phyloP scores from a whole-genome alignment of 2,329 filamentous ascomycete genomes.

The Penicillium sp. region DNA sequence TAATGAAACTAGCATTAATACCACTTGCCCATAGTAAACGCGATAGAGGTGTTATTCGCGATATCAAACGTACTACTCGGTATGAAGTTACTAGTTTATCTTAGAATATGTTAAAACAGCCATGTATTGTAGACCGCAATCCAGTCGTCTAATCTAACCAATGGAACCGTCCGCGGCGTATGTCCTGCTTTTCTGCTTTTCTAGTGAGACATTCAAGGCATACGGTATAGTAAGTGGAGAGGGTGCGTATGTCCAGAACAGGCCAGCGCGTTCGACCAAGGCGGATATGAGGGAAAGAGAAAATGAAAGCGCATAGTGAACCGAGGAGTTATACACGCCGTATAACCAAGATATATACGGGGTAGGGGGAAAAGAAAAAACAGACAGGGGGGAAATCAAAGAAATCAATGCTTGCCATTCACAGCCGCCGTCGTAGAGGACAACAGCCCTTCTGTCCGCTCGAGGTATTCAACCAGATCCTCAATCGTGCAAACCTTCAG shows the following conservation, averaged over 20 bases:
- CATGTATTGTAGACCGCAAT: background rate
- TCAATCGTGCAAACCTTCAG: constrained; percentile 96
- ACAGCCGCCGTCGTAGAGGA: constrained; percentile 22
- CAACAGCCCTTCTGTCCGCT: constrained; percentile 68
- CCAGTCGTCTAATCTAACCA: constrained; percentile 4
- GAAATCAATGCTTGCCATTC: constrained; percentile 43
- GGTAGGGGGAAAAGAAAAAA: constrained; percentile 5
- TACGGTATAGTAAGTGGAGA: background rate
- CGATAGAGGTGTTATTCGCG: background rate
- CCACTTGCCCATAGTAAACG: background rate
- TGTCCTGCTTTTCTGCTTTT: background rate
- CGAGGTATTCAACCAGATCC: constrained; percentile 79
- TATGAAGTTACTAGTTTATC: too few relatives aligned
- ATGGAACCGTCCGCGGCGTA: background rate
- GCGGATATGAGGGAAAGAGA: background rate
- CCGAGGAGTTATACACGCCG: background rate
- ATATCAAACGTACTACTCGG: too few relatives aligned
- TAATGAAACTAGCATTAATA: background rate
- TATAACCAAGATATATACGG: background rate
- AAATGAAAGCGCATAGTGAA: background rate
- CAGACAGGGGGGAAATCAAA: constrained; percentile 2
- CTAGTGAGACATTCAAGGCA: background rate
- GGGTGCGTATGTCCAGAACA: background rate
- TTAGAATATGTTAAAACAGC: background rate
- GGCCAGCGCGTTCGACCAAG: background rate